Evolutionary conservation across 768 basidiomycete species (phyloP).

Genomic region (Agaricus bisporus): DNA sequence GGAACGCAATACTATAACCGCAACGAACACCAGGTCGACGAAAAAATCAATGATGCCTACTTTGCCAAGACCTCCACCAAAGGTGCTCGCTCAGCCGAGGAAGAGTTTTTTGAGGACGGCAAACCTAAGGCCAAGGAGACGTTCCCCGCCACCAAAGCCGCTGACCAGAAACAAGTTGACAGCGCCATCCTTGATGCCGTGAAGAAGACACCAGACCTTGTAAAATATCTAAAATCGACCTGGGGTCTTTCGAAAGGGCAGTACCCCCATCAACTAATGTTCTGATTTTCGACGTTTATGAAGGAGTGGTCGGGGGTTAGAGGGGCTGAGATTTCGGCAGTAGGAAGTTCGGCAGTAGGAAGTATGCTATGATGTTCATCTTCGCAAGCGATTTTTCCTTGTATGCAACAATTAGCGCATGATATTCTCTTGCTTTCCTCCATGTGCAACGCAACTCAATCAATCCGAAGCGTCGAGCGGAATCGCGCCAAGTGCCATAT

Average conservation of each 20-base stretch:
- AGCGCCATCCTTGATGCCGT: conserved; percentile 72
- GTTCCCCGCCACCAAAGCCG: conserved; percentile 80
- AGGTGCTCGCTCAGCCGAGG: conserved; percentile 77
- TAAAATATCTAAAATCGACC: conserved; percentile 87
- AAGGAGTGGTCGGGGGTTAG: conserved; percentile 10
- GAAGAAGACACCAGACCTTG: conserved; percentile 86
- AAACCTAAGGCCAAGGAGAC: conserved; percentile 86
- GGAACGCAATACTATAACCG: not conserved
- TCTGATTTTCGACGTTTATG: conserved; percentile 41
- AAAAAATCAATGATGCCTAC: conserved; percentile 91
- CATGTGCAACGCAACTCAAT: not conserved
- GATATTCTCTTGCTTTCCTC: conserved; percentile 17
- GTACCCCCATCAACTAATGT: conserved; percentile 90
- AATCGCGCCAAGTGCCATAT: too few relatives aligned
- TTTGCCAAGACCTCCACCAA: conserved; percentile 78
- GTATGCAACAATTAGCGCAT: conserved; percentile 15
- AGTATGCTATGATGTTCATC: conserved; percentile 6
- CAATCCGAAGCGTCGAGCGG: not conserved
- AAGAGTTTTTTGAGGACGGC: conserved; percentile 94
- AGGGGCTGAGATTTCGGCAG: conserved; percentile 12
- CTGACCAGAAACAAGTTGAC: conserved; percentile 89
- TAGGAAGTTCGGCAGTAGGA: conserved; percentile 9
- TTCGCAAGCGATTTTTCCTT: conserved; percentile 3
- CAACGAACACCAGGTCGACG: conserved; percentile 52
- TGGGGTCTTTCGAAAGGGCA: conserved; percentile 97